phyloP scores from a whole-genome alignment of 345 rosid species.

The Clausena lansium region DNA sequence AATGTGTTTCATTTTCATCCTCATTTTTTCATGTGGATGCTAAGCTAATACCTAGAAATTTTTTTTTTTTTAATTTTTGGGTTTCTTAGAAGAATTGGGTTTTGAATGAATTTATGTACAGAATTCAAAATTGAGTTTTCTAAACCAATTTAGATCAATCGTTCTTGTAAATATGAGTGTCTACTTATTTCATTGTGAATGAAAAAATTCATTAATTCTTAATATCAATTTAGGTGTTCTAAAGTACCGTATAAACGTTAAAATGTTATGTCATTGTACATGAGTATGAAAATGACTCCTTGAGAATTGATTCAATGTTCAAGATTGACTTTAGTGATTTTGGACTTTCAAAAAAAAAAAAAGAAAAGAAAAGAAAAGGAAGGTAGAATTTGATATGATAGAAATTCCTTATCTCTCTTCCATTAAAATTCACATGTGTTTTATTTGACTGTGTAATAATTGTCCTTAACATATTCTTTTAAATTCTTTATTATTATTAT shows the following conservation, averaged over 20 bases:
- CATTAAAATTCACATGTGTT: not conserved
- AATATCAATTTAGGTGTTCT: no score
- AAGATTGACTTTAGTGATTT: not conserved
- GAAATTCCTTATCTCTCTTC: not conserved
- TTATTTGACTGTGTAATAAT: not conserved
- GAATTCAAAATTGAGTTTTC: no score
- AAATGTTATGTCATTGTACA: not conserved
- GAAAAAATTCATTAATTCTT: no score
- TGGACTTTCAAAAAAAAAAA: not conserved
- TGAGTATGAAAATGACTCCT: not conserved
- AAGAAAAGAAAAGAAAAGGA: no score
- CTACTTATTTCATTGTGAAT: no score
- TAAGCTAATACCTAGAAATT: no score
- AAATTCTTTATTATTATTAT: not conserved
- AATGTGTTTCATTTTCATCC: no score
- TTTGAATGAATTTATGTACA: no score
- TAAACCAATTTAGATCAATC: not conserved
- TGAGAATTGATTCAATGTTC: not conserved
- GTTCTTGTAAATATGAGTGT: not conserved
- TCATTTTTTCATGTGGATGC: no score
- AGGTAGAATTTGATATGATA: not conserved
- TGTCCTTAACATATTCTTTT: not conserved
- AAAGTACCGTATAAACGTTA: not conserved
- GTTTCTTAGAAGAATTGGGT: no score
- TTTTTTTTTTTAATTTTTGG: no score